A percentile compares a stretch with the other conserved stretches of the same genome.
Evolutionary conservation across 192 early-diverging fungal species (phyloP).

Genomic region (Funneliformis geosporum): DNA sequence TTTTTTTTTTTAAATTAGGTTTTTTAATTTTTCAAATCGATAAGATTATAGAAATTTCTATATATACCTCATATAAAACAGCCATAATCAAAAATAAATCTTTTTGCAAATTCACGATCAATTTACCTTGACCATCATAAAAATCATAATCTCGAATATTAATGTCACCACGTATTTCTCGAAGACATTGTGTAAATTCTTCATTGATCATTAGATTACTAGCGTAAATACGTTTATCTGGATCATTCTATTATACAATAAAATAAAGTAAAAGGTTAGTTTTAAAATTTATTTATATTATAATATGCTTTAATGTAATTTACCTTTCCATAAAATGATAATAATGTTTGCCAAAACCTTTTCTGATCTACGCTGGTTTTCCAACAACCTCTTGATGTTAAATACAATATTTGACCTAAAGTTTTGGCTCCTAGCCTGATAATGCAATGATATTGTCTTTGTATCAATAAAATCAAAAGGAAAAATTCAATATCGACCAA

Average conservation of each 20-base stretch:
- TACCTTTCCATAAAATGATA: conserved; percentile 10
- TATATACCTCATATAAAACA: not conserved
- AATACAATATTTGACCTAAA: conserved; percentile 14
- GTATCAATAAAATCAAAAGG: conserved; percentile 9
- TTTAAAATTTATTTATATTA: not conserved
- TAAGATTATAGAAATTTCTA: not conserved
- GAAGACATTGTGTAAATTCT: conserved; percentile 7
- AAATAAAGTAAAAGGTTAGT: not conserved
- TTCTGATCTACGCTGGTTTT: not conserved
- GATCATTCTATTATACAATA: not conserved
- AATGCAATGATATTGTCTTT: conserved; percentile 14
- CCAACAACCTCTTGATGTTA: not conserved
- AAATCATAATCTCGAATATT: not conserved
- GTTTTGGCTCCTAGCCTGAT: not conserved
- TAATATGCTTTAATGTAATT: not conserved
- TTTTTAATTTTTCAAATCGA: not conserved
- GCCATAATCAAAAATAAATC: conserved; percentile 10
- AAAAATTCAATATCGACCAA: conserved; percentile 23
- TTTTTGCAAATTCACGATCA: not conserved
- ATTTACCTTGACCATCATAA: not conserved
- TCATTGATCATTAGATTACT: conserved; percentile 9
- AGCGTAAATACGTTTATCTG: conserved; percentile 13
- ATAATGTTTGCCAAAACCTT: conserved; percentile 16
- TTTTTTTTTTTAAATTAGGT: not conserved
- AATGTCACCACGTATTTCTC: conserved; percentile 10